Evolutionary conservation across 306 rosid species (phyloP).

Genomic region (Dryas alaskensis): DNA sequence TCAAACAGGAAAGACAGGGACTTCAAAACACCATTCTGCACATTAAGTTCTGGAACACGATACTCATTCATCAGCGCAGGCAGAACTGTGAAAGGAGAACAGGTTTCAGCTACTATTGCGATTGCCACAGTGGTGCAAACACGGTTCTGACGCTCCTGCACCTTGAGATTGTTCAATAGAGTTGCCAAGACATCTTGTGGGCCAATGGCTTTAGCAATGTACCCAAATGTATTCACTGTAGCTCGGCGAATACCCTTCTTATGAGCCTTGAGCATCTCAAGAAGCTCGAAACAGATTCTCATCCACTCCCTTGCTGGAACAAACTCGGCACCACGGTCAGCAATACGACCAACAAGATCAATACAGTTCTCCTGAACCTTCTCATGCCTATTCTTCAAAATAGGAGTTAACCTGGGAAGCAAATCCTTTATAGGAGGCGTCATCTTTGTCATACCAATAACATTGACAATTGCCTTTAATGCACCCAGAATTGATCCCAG

Average conservation of each 20-base stretch:
- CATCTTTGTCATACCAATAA: conserved; percentile 99
- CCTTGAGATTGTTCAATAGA: conserved; percentile 76
- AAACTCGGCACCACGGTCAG: conserved; percentile 97
- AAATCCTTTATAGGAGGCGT: conserved; percentile 94
- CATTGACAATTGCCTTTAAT: conserved; percentile 91
- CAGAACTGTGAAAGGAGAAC: conserved; percentile 88
- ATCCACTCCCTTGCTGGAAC: conserved; percentile 98
- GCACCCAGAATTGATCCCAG: conserved; percentile 93
- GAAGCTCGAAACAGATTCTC: conserved; percentile 97
- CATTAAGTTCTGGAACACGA: conserved; percentile 94
- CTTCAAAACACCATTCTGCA: conserved; percentile 89
- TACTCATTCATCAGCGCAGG: conserved; percentile 97
- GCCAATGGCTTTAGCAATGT: conserved; percentile 92
- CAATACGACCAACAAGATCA: conserved; percentile 92
- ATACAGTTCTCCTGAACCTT: conserved; percentile 97
- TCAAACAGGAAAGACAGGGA: conserved; percentile 91
- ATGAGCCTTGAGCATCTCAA: conserved; percentile 98
- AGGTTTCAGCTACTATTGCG: conserved; percentile 93
- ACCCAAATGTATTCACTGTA: conserved; percentile 85
- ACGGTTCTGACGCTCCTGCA: conserved; percentile 96
- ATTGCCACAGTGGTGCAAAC: conserved; percentile 95
- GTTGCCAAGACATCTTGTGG: conserved; percentile 94
- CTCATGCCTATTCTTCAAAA: conserved; percentile 93
- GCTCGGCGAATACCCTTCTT: conserved; percentile 95
- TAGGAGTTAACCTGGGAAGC: conserved; percentile 94